Percentiles rank a stretch among this genome's conserved stretches.
These are phyloP conservation scores for Cladophialophora exuberans DNA, from an alignment of 2,329 filamentous ascomycete species.

Conservation along the genomic window DNA sequence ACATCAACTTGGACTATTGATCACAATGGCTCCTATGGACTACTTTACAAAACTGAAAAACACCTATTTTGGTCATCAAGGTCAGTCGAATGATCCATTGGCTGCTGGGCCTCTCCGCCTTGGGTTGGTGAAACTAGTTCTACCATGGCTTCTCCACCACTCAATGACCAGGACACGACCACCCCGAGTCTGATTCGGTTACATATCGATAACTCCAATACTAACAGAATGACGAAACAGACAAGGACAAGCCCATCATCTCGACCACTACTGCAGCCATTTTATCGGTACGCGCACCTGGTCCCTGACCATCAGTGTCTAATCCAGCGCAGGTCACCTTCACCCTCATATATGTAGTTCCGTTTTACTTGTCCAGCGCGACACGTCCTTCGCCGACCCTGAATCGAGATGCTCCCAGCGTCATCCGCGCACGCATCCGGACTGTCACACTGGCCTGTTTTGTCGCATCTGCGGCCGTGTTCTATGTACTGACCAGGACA, in stretches of 20 bases:
- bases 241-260: slow-evolving; percentile 41
- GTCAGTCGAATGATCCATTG: slow-evolving; percentile 28
- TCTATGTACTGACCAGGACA: slow-evolving; percentile 64
- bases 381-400: slow-evolving; percentile 79
- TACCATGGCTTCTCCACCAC: slow-evolving; percentile 10
- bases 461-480: slow-evolving; percentile 67
- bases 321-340: slow-evolving; percentile 62
- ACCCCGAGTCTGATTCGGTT: slow-evolving; percentile 3
- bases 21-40: slow-evolving; percentile 26
- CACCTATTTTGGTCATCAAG: slow-evolving; percentile 28
- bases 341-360: slow-evolving; percentile 85
- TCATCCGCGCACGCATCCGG: slow-evolving; percentile 83
- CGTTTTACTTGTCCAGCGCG: slow-evolving; percentile 80
- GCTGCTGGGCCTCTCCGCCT: slow-evolving; percentile 5
- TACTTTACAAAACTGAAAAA: slow-evolving; percentile 22
- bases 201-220: slow-evolving; percentile 23
- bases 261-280: slow-evolving; percentile 41
- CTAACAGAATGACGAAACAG: slow-evolving; percentile 32
- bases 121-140: slow-evolving; percentile 24
- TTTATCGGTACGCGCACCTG: slow-evolving; percentile 42
- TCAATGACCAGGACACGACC: not conserved
- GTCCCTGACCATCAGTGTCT: not conserved
- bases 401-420: slow-evolving; percentile 83
- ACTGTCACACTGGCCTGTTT: slow-evolving; percentile 77
- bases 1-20: not conserved